Evolutionary conservation across 1,139 yeast species (phyloP).

Genomic region (Spencermartinsiella ligniputridi): DNA sequence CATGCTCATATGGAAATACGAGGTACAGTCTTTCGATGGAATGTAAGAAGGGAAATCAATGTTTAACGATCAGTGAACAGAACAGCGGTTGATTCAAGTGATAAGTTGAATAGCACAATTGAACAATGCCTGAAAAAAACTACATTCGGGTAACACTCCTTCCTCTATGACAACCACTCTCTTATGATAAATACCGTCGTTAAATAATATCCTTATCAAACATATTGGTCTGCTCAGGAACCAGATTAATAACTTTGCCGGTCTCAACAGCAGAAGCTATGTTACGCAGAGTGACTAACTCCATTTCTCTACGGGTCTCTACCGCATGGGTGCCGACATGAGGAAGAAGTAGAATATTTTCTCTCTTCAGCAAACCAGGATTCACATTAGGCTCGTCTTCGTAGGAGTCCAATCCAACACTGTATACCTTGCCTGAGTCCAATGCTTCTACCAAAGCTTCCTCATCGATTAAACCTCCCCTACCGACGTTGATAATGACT

Average conservation of each 20-base stretch:
- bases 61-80: too few species aligned
- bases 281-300: conserved; percentile 48
- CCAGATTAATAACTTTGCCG: conserved; percentile 53
- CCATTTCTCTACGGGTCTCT: conserved; percentile 57
- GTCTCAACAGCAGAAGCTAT: conserved; percentile 42
- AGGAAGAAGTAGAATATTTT: conserved; percentile 55
- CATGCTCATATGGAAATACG: too few species aligned
- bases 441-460: conserved; percentile 55
- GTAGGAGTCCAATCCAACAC: conserved; percentile 63
- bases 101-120: too few species aligned
- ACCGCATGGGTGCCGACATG: conserved; percentile 62
- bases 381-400: conserved; percentile 66
- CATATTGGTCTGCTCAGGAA: conserved; percentile 34
- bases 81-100: too few species aligned
- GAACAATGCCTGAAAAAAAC: too few species aligned
- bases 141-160: too few species aligned
- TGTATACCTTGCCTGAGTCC: conserved; percentile 62
- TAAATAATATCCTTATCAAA: too few species aligned
- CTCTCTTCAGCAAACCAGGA: conserved; percentile 32
- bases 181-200: too few species aligned
- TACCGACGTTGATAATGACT: conserved; percentile 57
- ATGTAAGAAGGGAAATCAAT: too few species aligned
- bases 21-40: too few species aligned
- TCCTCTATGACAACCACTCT: too few species aligned
- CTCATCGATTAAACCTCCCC: conserved; percentile 75